phyloP scores from a whole-genome alignment of 768 basidiomycete species.

The Asterophora lycoperdoides region DNA sequence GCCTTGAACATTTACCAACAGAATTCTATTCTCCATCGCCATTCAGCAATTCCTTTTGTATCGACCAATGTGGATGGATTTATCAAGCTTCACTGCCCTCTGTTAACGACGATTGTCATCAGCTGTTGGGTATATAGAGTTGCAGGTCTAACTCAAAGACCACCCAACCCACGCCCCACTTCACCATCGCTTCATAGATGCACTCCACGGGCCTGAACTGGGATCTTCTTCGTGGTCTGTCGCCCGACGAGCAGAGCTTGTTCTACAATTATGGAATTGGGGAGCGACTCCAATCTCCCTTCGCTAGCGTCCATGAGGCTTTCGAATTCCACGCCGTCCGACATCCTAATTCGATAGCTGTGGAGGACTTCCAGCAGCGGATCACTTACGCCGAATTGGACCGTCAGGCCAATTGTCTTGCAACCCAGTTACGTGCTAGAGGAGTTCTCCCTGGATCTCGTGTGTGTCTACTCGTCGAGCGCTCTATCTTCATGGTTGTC shows the following conservation, averaged over 20 bases:
- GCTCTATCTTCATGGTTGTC: slow-evolving; percentile 48
- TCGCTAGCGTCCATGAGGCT: slow-evolving; percentile 50
- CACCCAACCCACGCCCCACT: background rate
- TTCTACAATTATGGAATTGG: slow-evolving; percentile 46
- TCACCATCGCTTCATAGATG: background rate
- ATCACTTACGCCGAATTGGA: slow-evolving; percentile 52
- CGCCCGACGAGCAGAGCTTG: slow-evolving; percentile 34
- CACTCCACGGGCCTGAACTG: slow-evolving; percentile 1
- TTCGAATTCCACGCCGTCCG: slow-evolving; percentile 40
- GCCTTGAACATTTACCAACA: background rate
- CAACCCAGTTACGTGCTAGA: slow-evolving; percentile 34
- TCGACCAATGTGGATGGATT: background rate
- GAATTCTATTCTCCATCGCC: background rate
- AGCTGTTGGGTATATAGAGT: background rate
- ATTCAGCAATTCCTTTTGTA: background rate
- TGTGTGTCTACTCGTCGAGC: slow-evolving; percentile 49
- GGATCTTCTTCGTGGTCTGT: slow-evolving; percentile 20
- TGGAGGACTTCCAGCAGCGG: slow-evolving; percentile 41
- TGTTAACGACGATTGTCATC: background rate
- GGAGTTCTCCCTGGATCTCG: slow-evolving; percentile 44
- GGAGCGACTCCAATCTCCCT: slow-evolving; percentile 31
- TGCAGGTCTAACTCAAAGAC: background rate
- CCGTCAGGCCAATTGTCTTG: slow-evolving; percentile 40
- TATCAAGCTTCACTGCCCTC: background rate
- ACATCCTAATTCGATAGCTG: slow-evolving; percentile 40